Percentiles rank a stretch among this genome's conserved stretches.
Evolutionary conservation across 176 grass and related monocot genomes (phyloP).

Genomic region (Neostapfia colusana): DNA sequence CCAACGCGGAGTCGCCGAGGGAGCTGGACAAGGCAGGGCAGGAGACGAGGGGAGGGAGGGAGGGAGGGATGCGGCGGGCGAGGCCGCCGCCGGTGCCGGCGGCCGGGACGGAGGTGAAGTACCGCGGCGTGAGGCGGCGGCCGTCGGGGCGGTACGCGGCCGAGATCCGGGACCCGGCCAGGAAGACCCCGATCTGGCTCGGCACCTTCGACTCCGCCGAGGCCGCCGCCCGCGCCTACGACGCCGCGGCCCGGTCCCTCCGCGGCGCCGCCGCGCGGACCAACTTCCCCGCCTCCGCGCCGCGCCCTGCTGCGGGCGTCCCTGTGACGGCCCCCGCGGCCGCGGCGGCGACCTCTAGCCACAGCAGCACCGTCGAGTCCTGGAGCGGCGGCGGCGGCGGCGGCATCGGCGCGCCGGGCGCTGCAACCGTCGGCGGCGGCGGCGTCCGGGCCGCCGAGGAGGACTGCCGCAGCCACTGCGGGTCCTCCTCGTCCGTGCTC

Average conservation of each 20-base stretch:
- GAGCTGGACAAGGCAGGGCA: background rate
- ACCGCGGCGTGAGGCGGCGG: conserved; percentile 67
- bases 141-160: conserved; percentile 76
- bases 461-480: conserved; percentile 72
- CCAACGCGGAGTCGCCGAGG: conserved; percentile 48
- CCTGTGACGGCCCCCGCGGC: background rate
- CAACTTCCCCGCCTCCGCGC: conserved; percentile 47
- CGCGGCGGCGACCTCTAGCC: conserved; percentile 53
- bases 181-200: conserved; percentile 71
- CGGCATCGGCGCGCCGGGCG: conserved; percentile 1
- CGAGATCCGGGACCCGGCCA: conserved; percentile 76
- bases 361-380: conserved; percentile 84
- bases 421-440: too few relatives aligned
- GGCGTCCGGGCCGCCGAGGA: conserved; percentile 35
- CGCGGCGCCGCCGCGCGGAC: conserved; percentile 61
- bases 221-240: conserved; percentile 71
- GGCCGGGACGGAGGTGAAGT: conserved; percentile 41
- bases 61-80: conserved; percentile 32
- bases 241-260: conserved; percentile 58
- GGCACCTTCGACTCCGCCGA: conserved; percentile 69
- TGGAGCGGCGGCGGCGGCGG: conserved; percentile 51
- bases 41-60: background rate
- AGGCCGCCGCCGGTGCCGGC: conserved; percentile 42
- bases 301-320: background rate
- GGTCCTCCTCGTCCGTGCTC: conserved; percentile 61